Percentiles rank a stretch among this genome's conserved stretches.
Conservation (phyloP, 2,329 filamentous ascomycete species). For the Trichoderma pleuroti region DNA sequence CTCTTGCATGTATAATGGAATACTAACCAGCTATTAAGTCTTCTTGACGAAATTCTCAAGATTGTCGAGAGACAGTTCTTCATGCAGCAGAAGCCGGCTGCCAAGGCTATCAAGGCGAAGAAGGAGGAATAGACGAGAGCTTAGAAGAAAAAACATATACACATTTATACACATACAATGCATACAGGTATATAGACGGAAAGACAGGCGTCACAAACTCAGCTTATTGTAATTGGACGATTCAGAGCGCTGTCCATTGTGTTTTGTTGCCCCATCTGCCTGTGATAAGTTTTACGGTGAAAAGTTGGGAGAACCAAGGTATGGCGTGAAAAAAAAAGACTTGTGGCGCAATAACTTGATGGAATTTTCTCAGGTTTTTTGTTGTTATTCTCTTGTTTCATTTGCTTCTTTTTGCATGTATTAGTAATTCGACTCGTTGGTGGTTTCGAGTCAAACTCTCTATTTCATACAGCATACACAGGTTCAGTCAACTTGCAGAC, state of each 20-base stretch:
- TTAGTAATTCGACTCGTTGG: not conserved
- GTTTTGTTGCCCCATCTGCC: not conserved
- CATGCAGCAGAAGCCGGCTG: conserved; percentile 46
- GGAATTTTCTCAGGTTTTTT: not conserved
- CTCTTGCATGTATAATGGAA: not conserved
- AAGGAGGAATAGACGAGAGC: conserved; percentile 47
- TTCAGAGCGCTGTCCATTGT: not conserved
- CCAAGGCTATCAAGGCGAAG: conserved; percentile 43
- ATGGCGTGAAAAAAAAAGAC: not conserved
- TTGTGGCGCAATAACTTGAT: not conserved
- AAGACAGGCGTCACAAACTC: not conserved
- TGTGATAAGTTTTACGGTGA: not conserved
- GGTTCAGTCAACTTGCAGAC: not conserved
- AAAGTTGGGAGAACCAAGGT: not conserved
- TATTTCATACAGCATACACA: conserved; percentile 22
- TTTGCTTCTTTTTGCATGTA: not conserved
- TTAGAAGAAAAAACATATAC: conserved; percentile 22
- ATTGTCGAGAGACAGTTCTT: conserved; percentile 67
- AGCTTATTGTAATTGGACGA: not conserved
- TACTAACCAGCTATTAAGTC: conserved; percentile 47
- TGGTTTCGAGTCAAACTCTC: conserved; percentile 18
- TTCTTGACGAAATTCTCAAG: conserved; percentile 84
- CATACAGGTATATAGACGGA: conserved; percentile 22
- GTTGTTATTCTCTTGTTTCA: not conserved
- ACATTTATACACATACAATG: conserved; percentile 32